Evolutionary conservation across 2,329 filamentous ascomycete species (phyloP), one percentile per base, ranked within the genome.

Genomic region (Aspergillus glaucus): DNA sequence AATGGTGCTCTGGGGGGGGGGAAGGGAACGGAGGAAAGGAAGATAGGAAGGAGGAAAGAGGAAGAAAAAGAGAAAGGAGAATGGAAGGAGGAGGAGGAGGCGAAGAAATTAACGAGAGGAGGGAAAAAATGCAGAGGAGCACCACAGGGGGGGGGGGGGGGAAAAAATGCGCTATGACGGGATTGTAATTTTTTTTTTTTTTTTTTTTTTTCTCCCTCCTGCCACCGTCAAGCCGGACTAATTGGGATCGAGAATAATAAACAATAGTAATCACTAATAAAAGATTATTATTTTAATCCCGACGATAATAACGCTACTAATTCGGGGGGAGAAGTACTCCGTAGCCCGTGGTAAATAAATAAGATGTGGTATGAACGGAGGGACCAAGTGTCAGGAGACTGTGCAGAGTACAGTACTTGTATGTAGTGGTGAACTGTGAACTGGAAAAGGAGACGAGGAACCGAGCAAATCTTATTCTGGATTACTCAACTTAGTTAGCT

Each of bases 41-140:
- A 44, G 24, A 15, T 6, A 15, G 42, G 22, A 3, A 44, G 53
- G 55, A 52, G 19, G 39, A 41, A 42, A 44, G 42, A 47, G 30
- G 26, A 42, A 15, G 7, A 43, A 40, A 42, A 43, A 45, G 41
- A 44, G 50, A 55, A 53, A 50, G 53, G 53, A 55, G 53, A 49
- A 52, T 44, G 15, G 48, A 44, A 37, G 26, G 45, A 44, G 28
- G 30, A 45, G n/a, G 8, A 32, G 30, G 26, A 43, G 15, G 15
- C 15, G 15, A 15, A 15, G 34, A 37, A 47, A 45, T 37, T 10
- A 21, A 43, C 28, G 44, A 26, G n/a, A 37, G 21, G 15, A 44
- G 40, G 17, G 44, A 41, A 19, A 28, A 26, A 30, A 30, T 30
- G 26, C 26, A 30, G 26, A 30, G 26, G 9, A 30, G 26, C 26